phyloP scores from a whole-genome alignment of 495 filamentous ascomycete genomes.

The Tetracladium setigerum region DNA sequence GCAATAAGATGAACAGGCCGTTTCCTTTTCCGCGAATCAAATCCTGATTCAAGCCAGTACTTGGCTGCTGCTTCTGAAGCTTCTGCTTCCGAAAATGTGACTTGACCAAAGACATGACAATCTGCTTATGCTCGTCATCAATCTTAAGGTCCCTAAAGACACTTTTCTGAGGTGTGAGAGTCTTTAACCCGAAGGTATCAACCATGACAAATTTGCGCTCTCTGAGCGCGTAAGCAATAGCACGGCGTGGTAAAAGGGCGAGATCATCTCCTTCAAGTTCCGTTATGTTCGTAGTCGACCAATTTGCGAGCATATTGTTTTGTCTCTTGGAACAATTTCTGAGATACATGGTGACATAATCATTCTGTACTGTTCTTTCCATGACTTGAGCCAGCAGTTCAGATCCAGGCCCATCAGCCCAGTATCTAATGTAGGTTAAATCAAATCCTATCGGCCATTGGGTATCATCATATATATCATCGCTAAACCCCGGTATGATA shows the following conservation, averaged over 20 bases:
- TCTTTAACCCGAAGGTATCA: background rate
- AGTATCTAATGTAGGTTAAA: background rate
- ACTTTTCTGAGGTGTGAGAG: background rate
- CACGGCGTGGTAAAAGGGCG: slow-evolving; percentile 29
- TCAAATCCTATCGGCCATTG: background rate
- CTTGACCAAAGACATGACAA: slow-evolving; percentile 37
- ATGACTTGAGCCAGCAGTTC: background rate
- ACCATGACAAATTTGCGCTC: slow-evolving; percentile 21
- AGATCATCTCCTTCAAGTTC: slow-evolving; percentile 28
- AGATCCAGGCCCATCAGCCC: background rate
- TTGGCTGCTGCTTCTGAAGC: background rate
- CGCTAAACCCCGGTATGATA: slow-evolving; percentile 2
- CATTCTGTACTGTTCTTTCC: background rate
- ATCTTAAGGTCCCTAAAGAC: slow-evolving; percentile 32
- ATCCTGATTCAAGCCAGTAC: slow-evolving; percentile 15
- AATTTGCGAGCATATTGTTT: background rate
- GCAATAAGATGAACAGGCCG: slow-evolving; percentile 43
- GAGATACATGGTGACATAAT: background rate
- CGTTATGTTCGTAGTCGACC: slow-evolving; percentile 10
- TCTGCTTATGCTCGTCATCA: slow-evolving; percentile 33
- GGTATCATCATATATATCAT: background rate
- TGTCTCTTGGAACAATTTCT: background rate
- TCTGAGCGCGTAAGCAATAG: slow-evolving; percentile 31
- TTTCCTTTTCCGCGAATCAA: slow-evolving; percentile 35
- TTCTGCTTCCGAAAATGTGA: slow-evolving; percentile 20